Evolutionary conservation across 2,329 filamentous ascomycete species (phyloP), one percentile per base, ranked within the genome.

Genomic region (Botrytis paeoniae): DNA sequence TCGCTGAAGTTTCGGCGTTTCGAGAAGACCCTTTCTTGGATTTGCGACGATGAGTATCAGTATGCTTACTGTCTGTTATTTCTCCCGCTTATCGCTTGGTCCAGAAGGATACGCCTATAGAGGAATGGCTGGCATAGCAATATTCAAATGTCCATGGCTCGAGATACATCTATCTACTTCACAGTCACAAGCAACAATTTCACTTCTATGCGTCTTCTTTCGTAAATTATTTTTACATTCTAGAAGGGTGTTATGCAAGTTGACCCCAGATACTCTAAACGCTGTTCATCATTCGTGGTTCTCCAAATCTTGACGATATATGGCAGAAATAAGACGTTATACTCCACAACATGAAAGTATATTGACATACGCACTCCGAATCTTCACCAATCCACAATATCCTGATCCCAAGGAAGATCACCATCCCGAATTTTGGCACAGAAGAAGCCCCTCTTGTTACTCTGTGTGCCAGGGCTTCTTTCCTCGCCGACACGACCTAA

Each of bases 381-480:
- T 0, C 35, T 65, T 57, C 14, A 71, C 60, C 60, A 71, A 12
- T 65, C 60, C 8, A 65, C 37, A 16, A 10, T 48, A 7, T 18
- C n/a, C 25, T 3, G 66, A 57, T 65, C 48, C 69, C 74, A 75
- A n/a, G 74, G 72, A n/a, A 74, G 54, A 39, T 75, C 72, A 22
- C 64, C 65, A 25, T 74, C 70, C 1, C 29, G n/a, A 22, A 75
- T 68, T 8, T 59, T 16, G 4, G 60, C 72, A 20, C 69, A 75
- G 6, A 70, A 43, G 32, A 75, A 75, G 7, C 45, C 25, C 1
- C 22, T 18, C 14, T 48, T 25, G 41, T 68, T 29, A 32, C 25
- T 12, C 32, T 54, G 16, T 29, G 16, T n/a, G 12, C 16, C 25
- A 60, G 37, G 45, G 20, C 18, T 18, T 35, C 12, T 32, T n/a